These are phyloP conservation scores for Aspergillus kassunensis DNA, from an alignment of 495 filamentous ascomycete species.

Conservation along the genomic window DNA sequence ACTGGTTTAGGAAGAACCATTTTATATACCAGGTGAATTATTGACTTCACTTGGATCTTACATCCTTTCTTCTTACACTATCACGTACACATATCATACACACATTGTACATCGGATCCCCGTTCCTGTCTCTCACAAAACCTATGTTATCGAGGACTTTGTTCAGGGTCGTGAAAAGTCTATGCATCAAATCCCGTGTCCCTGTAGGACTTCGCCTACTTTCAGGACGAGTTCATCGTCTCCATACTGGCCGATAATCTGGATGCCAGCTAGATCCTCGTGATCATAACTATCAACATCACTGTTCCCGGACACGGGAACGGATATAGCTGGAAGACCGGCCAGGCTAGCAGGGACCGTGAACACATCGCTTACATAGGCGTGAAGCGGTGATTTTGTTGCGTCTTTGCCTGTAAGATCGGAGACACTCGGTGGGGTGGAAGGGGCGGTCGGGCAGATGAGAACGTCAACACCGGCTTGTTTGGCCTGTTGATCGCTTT, in stretches of 20 bases:
- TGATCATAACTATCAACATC: slow-evolving; percentile 21
- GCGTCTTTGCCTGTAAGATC: slow-evolving; percentile 39
- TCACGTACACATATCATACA: neutral
- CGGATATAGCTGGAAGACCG: slow-evolving; percentile 81
- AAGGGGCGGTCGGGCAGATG: slow-evolving; percentile 82
- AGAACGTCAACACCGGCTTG: slow-evolving; percentile 71
- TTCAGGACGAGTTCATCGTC: slow-evolving; percentile 62
- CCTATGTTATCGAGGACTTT: too few relatives aligned
- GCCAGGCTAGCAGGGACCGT: slow-evolving; percentile 93
- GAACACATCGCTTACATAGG: slow-evolving; percentile 90
- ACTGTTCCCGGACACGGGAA: slow-evolving; percentile 54
- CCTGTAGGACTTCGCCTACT: slow-evolving; percentile 37
- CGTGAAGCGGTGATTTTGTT: slow-evolving; percentile 40
- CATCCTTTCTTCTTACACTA: neutral
- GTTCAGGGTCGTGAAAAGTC: too few relatives aligned
- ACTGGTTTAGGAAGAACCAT: neutral
- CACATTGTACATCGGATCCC: neutral
- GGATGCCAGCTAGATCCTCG: slow-evolving; percentile 61
- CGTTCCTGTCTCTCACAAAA: too few relatives aligned
- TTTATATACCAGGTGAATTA: neutral
- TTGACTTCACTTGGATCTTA: neutral
- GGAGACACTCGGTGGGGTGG: slow-evolving; percentile 62
- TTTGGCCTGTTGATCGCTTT: slow-evolving; percentile 32
- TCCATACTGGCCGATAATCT: slow-evolving; percentile 88
- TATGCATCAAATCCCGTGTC: slow-evolving; percentile 10